Evolutionary conservation across 2,329 filamentous ascomycete genomes (phyloP).

Genomic region (Alternaria angustiovoidea): DNA sequence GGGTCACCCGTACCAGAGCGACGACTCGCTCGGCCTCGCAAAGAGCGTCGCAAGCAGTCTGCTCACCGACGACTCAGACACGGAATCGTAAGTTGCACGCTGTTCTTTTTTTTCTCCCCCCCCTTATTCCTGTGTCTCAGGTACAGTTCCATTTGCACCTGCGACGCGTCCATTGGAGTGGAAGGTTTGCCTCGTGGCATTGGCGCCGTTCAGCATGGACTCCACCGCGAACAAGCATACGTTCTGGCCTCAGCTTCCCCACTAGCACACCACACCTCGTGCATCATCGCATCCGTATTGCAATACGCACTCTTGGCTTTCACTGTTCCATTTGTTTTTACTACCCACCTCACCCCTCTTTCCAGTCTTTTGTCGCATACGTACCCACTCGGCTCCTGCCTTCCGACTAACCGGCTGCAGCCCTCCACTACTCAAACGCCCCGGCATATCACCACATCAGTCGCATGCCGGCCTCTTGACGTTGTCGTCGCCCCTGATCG

Average conservation of each 20-base stretch:
- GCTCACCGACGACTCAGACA: slow-evolving; percentile 61
- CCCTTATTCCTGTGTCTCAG: slow-evolving; percentile 16
- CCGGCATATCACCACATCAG: slow-evolving; percentile 56
- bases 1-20: slow-evolving; percentile 41
- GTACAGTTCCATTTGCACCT: slow-evolving; percentile 11
- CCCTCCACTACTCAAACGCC: slow-evolving; percentile 44
- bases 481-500: slow-evolving; percentile 58
- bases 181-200: slow-evolving; percentile 18
- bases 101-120: slow-evolving; percentile 7
- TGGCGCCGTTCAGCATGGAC: slow-evolving; percentile 29
- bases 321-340: slow-evolving; percentile 23
- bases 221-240: slow-evolving; percentile 22
- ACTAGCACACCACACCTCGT: slow-evolving; percentile 12
- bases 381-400: slow-evolving; percentile 22
- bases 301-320: slow-evolving; percentile 17
- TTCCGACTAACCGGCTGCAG: slow-evolving; percentile 41
- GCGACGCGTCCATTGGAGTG: slow-evolving; percentile 7
- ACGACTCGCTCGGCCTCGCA: slow-evolving; percentile 53
- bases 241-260: slow-evolving; percentile 34
- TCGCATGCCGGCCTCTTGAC: slow-evolving; percentile 61
- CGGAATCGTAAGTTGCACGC: slow-evolving; percentile 56
- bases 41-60: slow-evolving; percentile 59
- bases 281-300: slow-evolving; percentile 20
- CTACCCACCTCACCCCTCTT: slow-evolving; percentile 13
- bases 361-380: slow-evolving; percentile 23